Percentiles rank a stretch among this genome's conserved stretches.
phyloP scores from a whole-genome alignment of 768 basidiomycete species.

The Leccinum boreale region DNA sequence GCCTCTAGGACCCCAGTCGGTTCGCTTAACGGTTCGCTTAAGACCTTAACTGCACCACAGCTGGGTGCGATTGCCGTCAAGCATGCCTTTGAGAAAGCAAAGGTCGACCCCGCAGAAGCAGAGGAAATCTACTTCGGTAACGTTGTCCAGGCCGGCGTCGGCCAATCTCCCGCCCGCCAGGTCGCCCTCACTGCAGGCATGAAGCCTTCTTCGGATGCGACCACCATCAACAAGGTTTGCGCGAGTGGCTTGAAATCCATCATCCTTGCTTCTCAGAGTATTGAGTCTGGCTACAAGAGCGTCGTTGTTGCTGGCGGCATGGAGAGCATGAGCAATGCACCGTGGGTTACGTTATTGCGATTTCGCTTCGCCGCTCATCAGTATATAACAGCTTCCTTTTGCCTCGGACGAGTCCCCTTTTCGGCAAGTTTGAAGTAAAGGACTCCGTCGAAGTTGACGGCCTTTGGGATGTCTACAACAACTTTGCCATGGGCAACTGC shows the following conservation, averaged over 20 bases:
- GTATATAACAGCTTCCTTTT: constrained; percentile 61
- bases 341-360: constrained; percentile 54
- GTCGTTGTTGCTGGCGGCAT: constrained; percentile 95
- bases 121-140: constrained; percentile 98
- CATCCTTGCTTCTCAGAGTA: constrained; percentile 89
- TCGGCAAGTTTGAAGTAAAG: constrained; percentile 83
- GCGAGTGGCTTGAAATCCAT: constrained; percentile 96
- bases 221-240: constrained; percentile 99
- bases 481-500: constrained; percentile 98
- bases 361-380: constrained; percentile 4
- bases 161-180: constrained; percentile 97
- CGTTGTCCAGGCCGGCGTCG: constrained; percentile 95
- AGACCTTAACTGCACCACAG: constrained; percentile 85
- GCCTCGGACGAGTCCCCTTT: constrained; percentile 75
- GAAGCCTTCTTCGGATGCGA: constrained; percentile 83
- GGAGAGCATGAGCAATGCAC: constrained; percentile 99
- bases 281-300: constrained; percentile 79
- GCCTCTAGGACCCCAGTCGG: constrained; percentile 94
- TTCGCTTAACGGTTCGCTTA: constrained; percentile 86
- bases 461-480: constrained; percentile 96
- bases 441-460: constrained; percentile 93
- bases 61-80: constrained; percentile 88
- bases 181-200: constrained; percentile 92
- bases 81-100: constrained; percentile 78
- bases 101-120: constrained; percentile 75